A percentile compares a stretch with the other conserved stretches of the same genome.
These are phyloP conservation scores for Symmetrospora coprosmae DNA, from an alignment of 768 basidiomycete species.

Conservation along the genomic window DNA sequence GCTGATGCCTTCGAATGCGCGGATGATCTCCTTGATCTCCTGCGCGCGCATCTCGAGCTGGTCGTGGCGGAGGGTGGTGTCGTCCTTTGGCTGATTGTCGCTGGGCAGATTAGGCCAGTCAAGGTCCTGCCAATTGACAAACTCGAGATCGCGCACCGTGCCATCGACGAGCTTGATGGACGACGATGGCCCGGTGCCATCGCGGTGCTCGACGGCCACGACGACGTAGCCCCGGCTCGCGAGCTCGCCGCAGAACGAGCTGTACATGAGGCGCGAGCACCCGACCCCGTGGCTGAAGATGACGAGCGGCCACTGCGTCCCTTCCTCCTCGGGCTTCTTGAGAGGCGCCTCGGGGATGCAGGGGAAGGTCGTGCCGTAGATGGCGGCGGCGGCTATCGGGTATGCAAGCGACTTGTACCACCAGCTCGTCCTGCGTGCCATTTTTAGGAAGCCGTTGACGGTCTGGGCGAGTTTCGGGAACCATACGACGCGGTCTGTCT, in stretches of 20 bases:
- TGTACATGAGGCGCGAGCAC: slow-evolving; percentile 24
- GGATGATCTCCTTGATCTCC: slow-evolving; percentile 55
- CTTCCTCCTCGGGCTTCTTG: neutral
- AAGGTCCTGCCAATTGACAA: slow-evolving; percentile 48
- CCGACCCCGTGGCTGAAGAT: slow-evolving; percentile 26
- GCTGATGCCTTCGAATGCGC: slow-evolving; percentile 49
- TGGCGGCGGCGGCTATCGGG: slow-evolving; percentile 22
- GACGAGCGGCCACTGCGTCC: slow-evolving; percentile 21
- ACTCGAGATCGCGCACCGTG: slow-evolving; percentile 39
- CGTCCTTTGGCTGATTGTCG: slow-evolving; percentile 20
- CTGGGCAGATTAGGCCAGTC: slow-evolving; percentile 28
- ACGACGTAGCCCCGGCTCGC: slow-evolving; percentile 70
- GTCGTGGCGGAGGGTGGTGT: slow-evolving; percentile 44
- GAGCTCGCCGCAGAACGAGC: slow-evolving; percentile 49
- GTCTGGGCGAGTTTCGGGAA: slow-evolving; percentile 23
- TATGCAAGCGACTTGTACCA: slow-evolving; percentile 16
- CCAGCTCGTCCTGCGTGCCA: slow-evolving; percentile 19
- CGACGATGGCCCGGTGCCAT: slow-evolving; percentile 53
- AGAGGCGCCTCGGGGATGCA: slow-evolving; percentile 14
- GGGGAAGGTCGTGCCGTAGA: slow-evolving; percentile 27
- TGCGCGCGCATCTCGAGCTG: slow-evolving; percentile 57
- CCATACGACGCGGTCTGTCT: slow-evolving; percentile 10
- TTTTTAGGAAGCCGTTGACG: slow-evolving; percentile 24
- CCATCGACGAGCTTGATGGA: slow-evolving; percentile 40
- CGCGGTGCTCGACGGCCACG: slow-evolving; percentile 66